Evolutionary conservation across 495 filamentous ascomycete species (phyloP), one percentile per base, ranked within the genome.

Genomic region (Tirmania nivea): DNA sequence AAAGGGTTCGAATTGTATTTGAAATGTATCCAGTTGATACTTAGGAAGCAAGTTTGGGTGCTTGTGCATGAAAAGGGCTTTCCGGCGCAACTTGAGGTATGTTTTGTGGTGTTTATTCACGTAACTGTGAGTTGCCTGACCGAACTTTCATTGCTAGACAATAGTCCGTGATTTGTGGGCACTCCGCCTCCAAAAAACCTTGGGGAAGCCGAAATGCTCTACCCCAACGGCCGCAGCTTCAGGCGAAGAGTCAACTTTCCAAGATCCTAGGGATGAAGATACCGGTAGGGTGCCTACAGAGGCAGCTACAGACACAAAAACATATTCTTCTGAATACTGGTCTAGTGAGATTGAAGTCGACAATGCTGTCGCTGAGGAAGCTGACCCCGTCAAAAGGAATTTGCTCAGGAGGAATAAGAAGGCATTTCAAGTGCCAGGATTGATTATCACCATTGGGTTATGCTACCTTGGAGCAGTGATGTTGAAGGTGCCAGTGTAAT

Each of bases 21-120:
- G 37, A 79, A 89, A 64, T 79, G 75, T 59, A 78, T 85, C 52
- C 90, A 96, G 66, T 68, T 95, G n/a, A 76, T 97, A 34, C 67
- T 89, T 1, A 76, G 79, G 69, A 83, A 84, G 64, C 83, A 88
- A 70, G 73, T 75, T 50, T 64, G 76, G 61, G 78, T 71, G 58
- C 65, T 87, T 48, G 68, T 86, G 9, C 68, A 76, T 34, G 65
- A 70, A 9, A 76, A 76, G 61, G 71, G 73, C 0, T 76, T 84
- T 56, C 79, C 81, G 20, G 65, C 69, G 50, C 72, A 82, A 57
- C 65, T 84, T 11, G 81, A 84, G 72, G 78, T 79, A 63, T 39
- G 57, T 56, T 25, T 25, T 12, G 16, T 52, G 16, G 21, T 14
- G 4, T 55, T 16, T 49, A 12, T 52, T 51, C 36, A 56, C 25